Evolutionary conservation across 345 rosid species (phyloP).

Genomic region (Abelmoschus esculentus): DNA sequence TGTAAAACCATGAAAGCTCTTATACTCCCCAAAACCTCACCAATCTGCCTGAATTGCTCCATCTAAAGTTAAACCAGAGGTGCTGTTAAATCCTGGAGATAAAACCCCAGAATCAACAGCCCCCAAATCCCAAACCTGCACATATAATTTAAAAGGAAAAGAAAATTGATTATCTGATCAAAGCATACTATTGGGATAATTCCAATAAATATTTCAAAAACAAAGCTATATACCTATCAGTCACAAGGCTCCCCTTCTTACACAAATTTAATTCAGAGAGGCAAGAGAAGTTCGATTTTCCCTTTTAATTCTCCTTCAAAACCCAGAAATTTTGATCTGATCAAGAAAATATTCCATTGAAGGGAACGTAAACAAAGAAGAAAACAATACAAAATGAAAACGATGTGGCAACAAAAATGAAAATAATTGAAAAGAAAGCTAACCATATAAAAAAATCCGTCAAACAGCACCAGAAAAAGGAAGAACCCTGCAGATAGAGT

Average conservation of each 20-base stretch:
- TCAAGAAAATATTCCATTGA: not conserved
- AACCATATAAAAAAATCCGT: not conserved
- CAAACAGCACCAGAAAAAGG: not conserved
- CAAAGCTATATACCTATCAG: slow-evolving; percentile 14
- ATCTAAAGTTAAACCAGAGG: not conserved
- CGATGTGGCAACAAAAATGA: not conserved
- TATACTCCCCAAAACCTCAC: slow-evolving; percentile 87
- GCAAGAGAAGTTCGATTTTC: slow-evolving; percentile 11
- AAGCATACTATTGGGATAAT: not conserved
- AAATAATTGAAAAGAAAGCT: not conserved
- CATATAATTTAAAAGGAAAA: not conserved
- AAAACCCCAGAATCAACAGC: slow-evolving; percentile 11
- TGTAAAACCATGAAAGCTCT: slow-evolving; percentile 78
- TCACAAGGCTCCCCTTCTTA: slow-evolving; percentile 8
- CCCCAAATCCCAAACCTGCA: slow-evolving; percentile 32
- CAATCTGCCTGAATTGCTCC: slow-evolving; percentile 61
- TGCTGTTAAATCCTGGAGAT: slow-evolving; percentile 10
- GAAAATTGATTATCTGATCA: not conserved
- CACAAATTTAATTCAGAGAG: not conserved
- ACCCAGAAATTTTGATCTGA: slow-evolving; percentile 14
- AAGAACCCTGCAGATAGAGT: too few relatives aligned
- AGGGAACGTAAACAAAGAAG: too few relatives aligned
- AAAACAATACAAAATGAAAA: not conserved
- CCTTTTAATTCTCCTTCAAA: not conserved
- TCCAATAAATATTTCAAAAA: not conserved